phyloP scores from a whole-genome alignment of 2,329 filamentous ascomycete genomes.

The Canariomyces notabilis region DNA sequence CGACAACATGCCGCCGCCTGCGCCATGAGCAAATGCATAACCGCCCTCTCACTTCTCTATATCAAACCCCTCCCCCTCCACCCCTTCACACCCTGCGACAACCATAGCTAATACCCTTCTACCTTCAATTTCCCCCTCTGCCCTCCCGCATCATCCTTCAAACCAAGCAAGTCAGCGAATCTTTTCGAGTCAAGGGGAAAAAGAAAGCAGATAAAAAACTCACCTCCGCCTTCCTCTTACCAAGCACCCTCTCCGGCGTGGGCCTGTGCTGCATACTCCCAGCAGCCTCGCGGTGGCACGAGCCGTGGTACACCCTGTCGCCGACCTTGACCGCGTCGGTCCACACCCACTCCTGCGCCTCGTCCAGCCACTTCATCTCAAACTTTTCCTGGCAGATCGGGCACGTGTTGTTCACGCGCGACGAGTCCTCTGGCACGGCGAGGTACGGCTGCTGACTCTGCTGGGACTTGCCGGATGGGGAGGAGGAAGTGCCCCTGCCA shows the following conservation, averaged over 20 bases:
- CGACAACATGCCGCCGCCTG: too few relatives aligned
- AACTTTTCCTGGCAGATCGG: constrained; percentile 96
- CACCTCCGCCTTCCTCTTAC: constrained; percentile 71
- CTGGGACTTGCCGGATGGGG: constrained; percentile 31
- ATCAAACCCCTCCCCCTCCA: neutral
- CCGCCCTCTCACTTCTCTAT: too few relatives aligned
- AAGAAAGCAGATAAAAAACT: constrained; percentile 27
- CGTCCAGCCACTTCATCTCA: constrained; percentile 85
- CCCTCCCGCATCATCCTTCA: constrained; percentile 16
- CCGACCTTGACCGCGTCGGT: constrained; percentile 78
- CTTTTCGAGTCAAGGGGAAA: neutral
- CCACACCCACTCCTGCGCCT: constrained; percentile 96
- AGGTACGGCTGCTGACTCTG: constrained; percentile 73
- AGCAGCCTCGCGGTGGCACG: constrained; percentile 78
- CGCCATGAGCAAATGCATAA: too few relatives aligned
- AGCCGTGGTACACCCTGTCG: constrained; percentile 79
- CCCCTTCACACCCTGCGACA: too few relatives aligned
- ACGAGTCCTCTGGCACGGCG: constrained; percentile 73
- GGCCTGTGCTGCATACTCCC: constrained; percentile 27
- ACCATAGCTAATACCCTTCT: constrained; percentile 12
- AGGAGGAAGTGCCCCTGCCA: constrained; percentile 29
- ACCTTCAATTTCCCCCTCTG: constrained; percentile 16
- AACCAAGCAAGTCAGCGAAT: neutral
- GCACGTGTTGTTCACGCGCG: constrained; percentile 71
- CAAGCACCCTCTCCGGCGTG: constrained; percentile 62